Conservation (phyloP, 345 rosid genomes). For the Salix exigua region DNA sequence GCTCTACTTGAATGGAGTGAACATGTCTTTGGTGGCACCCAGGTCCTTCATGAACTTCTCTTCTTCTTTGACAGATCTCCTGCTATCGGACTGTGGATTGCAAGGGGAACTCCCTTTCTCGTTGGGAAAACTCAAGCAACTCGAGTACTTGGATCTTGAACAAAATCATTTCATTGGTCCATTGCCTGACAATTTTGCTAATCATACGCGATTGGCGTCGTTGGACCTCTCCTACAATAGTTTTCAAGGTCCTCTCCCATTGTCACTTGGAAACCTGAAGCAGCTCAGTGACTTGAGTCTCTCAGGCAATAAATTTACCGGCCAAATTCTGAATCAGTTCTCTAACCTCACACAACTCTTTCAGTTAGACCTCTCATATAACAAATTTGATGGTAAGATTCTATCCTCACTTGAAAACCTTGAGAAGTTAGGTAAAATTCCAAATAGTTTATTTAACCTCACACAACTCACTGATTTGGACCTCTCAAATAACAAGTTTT, state of each 20-base stretch:
- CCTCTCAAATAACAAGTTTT: no score
- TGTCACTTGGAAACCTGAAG: neutral
- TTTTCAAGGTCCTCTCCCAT: neutral
- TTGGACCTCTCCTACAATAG: neutral
- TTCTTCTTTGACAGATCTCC: slow-evolving; percentile 1
- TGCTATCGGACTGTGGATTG: neutral
- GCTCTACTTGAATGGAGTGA: neutral
- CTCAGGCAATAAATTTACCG: neutral
- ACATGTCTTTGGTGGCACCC: slow-evolving; percentile 9
- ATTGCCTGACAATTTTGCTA: no score
- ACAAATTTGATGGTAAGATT: no score
- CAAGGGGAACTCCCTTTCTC: slow-evolving; percentile 13
- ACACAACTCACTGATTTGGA: fast-evolving
- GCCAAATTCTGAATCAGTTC: neutral
- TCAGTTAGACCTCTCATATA: neutral
- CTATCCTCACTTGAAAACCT: no score
- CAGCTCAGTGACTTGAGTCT: neutral
- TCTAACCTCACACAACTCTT: slow-evolving; percentile 4
- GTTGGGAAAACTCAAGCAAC: neutral
- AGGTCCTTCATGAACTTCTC: slow-evolving; percentile 2
- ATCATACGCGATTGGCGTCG: no score
- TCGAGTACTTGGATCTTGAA: no score
- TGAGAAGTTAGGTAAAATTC: no score
- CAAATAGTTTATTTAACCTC: no score
- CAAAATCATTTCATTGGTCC: no score